A percentile compares a stretch with the other conserved stretches of the same genome.
Conservation (phyloP, 2,329 filamentous ascomycete genomes). For the Verticillium isaacii region DNA sequence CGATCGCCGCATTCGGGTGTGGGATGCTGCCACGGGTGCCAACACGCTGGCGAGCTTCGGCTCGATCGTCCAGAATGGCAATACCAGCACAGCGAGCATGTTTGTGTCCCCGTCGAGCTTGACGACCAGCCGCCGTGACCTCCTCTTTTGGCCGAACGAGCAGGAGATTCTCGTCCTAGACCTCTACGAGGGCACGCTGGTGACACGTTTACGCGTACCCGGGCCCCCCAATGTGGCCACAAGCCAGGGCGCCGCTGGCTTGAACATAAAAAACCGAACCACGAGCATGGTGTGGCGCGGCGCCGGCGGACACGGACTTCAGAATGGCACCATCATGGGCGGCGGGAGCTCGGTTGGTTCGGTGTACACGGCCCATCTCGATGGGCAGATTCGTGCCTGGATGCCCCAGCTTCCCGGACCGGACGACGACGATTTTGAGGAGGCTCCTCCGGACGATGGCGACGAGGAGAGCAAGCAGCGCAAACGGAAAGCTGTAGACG, state of each 20-base stretch:
- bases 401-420: slow-evolving; percentile 53
- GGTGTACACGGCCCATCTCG: slow-evolving; percentile 76
- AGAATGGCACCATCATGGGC: slow-evolving; percentile 56
- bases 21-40: slow-evolving; percentile 74
- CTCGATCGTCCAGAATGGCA: slow-evolving; percentile 71
- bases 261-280: slow-evolving; percentile 61
- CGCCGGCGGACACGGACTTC: slow-evolving; percentile 52
- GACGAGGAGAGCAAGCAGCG: slow-evolving; percentile 44
- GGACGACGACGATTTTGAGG: slow-evolving; percentile 32
- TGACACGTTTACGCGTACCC: slow-evolving; percentile 66
- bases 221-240: slow-evolving; percentile 38
- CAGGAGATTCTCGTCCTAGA: slow-evolving; percentile 77
- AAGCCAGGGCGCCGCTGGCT: slow-evolving; percentile 41
- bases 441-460: slow-evolving; percentile 18
- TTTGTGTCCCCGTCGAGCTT: slow-evolving; percentile 58
- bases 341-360: slow-evolving; percentile 46
- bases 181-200: slow-evolving; percentile 68
- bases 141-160: slow-evolving; percentile 78
- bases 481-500: slow-evolving; percentile 75
- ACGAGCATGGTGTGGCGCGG: slow-evolving; percentile 72
- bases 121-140: slow-evolving; percentile 52
- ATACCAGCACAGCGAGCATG: slow-evolving; percentile 56
- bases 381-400: slow-evolving; percentile 82
- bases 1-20: slow-evolving; percentile 80
- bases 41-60: slow-evolving; percentile 90